Percentiles rank a stretch among this genome's conserved stretches.
These are phyloP conservation scores for Aspergillus conjunctus DNA, from an alignment of 495 filamentous ascomycete species.

Conservation along the genomic window DNA sequence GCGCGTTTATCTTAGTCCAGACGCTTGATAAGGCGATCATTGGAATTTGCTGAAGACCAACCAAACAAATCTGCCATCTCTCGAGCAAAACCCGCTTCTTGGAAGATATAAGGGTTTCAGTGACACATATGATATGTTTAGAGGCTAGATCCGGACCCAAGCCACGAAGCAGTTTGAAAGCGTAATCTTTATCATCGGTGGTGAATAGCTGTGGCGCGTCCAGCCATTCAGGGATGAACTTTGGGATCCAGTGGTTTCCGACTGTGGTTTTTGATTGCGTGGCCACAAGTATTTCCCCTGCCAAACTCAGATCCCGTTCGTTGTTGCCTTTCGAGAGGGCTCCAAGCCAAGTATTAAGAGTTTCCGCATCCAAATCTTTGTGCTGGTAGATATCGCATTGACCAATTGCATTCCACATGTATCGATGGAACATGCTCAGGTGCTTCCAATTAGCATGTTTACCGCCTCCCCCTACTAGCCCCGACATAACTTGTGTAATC, in stretches of 20 bases:
- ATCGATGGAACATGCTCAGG: constrained; percentile 29
- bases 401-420: constrained; percentile 47
- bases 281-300: constrained; percentile 36
- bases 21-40: constrained; percentile 27
- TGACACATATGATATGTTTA: constrained; percentile 36
- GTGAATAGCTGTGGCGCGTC: constrained; percentile 15
- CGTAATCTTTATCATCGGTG: constrained; percentile 16
- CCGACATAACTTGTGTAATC: constrained; percentile 34
- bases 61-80: constrained; percentile 39
- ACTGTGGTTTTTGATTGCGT: constrained; percentile 26
- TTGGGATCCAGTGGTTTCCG: constrained; percentile 28
- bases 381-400: constrained; percentile 41
- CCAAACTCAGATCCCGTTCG: constrained; percentile 28
- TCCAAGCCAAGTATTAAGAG: constrained; percentile 39
- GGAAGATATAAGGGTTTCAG: constrained; percentile 33
- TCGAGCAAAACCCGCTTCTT: constrained; percentile 27
- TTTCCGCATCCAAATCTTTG: constrained; percentile 32
- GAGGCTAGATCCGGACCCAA: constrained; percentile 32
- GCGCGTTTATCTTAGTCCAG: constrained; percentile 31
- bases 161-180: constrained; percentile 24
- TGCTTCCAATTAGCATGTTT: not conserved
- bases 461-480: not conserved
- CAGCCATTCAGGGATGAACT: constrained; percentile 36
- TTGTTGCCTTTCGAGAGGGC: constrained; percentile 25
- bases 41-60: constrained; percentile 23